Evolutionary conservation across 306 rosid species (phyloP).

Genomic region (Elaeagnus macrophylla): DNA sequence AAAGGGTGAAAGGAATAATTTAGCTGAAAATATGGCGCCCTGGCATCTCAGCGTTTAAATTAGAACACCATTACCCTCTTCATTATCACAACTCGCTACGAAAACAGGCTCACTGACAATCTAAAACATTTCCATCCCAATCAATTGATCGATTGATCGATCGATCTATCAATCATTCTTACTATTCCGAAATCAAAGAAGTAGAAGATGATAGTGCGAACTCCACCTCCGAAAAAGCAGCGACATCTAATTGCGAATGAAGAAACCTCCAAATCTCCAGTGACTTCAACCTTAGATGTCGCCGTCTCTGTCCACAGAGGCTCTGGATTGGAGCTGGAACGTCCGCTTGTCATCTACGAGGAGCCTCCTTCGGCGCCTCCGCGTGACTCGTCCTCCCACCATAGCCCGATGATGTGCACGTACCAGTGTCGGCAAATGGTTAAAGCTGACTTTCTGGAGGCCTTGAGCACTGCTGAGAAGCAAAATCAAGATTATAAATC

Average conservation of each 20-base stretch:
- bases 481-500: constrained; percentile 61
- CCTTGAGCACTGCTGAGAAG: constrained; percentile 69
- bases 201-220: constrained; percentile 56
- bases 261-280: too few species aligned
- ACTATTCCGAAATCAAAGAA: not conserved
- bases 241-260: constrained; percentile 14
- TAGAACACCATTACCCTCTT: not conserved
- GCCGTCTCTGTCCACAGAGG: constrained; percentile 10
- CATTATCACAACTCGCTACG: too few species aligned
- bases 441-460: constrained; percentile 74
- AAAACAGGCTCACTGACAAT: too few species aligned
- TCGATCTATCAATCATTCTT: too few species aligned
- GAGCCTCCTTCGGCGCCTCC: constrained; percentile 36
- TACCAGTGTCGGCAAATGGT: constrained; percentile 99
- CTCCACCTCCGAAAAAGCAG: constrained; percentile 70
- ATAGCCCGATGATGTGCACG: constrained; percentile 49
- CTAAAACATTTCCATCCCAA: too few species aligned
- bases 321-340: constrained; percentile 18
- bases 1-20: too few species aligned
- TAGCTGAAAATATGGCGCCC: too few species aligned
- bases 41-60: too few species aligned
- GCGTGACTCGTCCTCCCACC: constrained; percentile 26
- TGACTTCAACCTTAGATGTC: constrained; percentile 20
- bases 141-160: too few species aligned
- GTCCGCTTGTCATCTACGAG: constrained; percentile 66